phyloP scores from a whole-genome alignment of 768 basidiomycete species.

The Psilocybe sp. region DNA sequence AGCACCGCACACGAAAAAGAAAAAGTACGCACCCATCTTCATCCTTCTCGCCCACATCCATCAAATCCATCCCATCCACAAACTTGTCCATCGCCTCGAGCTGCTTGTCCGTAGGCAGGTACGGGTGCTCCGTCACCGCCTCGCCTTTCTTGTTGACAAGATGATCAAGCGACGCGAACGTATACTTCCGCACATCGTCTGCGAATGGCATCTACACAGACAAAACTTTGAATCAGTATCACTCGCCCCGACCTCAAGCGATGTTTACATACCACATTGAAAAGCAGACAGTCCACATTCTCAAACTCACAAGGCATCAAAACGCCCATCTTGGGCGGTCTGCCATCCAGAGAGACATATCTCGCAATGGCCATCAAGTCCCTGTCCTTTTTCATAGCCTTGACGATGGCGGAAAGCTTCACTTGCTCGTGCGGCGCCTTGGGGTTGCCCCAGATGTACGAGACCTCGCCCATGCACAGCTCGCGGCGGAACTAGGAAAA shows the following conservation, averaged over 20 bases:
- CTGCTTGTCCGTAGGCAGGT: slow-evolving; percentile 77
- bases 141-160: slow-evolving; percentile 78
- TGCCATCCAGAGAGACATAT: slow-evolving; percentile 71
- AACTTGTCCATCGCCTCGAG: slow-evolving; percentile 81
- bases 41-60: slow-evolving; percentile 69
- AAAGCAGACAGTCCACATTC: slow-evolving; percentile 76
- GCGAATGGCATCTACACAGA: slow-evolving; percentile 85
- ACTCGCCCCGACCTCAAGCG: not conserved
- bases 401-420: slow-evolving; percentile 81
- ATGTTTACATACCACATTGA: slow-evolving; percentile 62
- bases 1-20: not conserved
- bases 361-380: slow-evolving; percentile 76
- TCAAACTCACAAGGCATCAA: slow-evolving; percentile 61
- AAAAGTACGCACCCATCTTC: slow-evolving; percentile 61
- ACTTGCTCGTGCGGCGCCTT: slow-evolving; percentile 68
- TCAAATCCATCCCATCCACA: slow-evolving; percentile 88
- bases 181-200: slow-evolving; percentile 87
- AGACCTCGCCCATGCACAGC: slow-evolving; percentile 78
- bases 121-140: slow-evolving; percentile 69
- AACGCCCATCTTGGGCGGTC: slow-evolving; percentile 85
- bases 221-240: not conserved
- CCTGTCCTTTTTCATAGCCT: slow-evolving; percentile 67
- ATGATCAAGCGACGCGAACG: slow-evolving; percentile 76
- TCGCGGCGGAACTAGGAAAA: slow-evolving; percentile 73
- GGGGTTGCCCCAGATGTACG: slow-evolving; percentile 81